These are phyloP conservation scores for Sphaerostilbella broomeana DNA, from an alignment of 2,329 filamentous ascomycete species.

Conservation along the genomic window DNA sequence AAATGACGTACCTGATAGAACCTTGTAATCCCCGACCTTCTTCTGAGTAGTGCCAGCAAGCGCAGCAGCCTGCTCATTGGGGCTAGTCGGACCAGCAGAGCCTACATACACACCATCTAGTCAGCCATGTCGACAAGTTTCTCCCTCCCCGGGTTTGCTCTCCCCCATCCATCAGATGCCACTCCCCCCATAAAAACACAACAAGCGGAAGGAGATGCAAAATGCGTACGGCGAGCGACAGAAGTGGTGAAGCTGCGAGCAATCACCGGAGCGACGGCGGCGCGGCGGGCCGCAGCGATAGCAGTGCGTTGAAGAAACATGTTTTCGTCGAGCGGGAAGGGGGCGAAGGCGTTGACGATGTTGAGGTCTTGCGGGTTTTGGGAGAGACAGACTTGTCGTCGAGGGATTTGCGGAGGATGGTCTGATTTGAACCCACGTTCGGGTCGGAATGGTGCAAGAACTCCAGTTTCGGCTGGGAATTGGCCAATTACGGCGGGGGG, in stretches of 20 bases:
- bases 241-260: conserved; percentile 56
- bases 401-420: conserved; percentile 44
- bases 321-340: conserved; percentile 19
- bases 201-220: conserved; percentile 16
- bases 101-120: conserved; percentile 18
- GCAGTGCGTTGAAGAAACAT: conserved; percentile 63
- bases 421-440: conserved; percentile 31
- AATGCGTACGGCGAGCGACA: conserved; percentile 45
- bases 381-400: conserved; percentile 36
- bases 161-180: conserved; percentile 1
- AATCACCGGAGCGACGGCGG: conserved; percentile 45
- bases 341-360: conserved; percentile 15
- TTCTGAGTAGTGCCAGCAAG: conserved; percentile 35
- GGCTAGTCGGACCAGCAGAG: conserved; percentile 22
- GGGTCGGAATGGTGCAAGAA: conserved; percentile 27
- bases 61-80: conserved; percentile 32
- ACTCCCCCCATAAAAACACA: no score
- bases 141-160: neutral
- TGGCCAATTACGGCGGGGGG: conserved; percentile 27
- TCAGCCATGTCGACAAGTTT: conserved; percentile 29
- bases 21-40: conserved; percentile 41
- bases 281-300: conserved; percentile 53
- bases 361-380: conserved; percentile 17
- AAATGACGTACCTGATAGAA: conserved; percentile 37
- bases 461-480: conserved; percentile 27